A percentile compares a stretch with the other conserved stretches of the same genome.
phyloP scores from a whole-genome alignment of 176 grass and related monocot species.

The sorghum (Sorghum bicolor) region Sorghum_bicolor_NCBIv3 NC_012878.2:46514501-46515000 shows the following conservation, averaged over 20 bases:
- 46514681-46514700: not conserved
- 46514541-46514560: conserved; percentile 16
- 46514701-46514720: not conserved
- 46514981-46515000: not conserved
- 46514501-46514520: conserved; percentile 92
- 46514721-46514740: not conserved
- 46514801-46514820: not conserved
- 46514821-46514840: not conserved
- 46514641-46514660: not conserved
- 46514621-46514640: conserved; percentile 23
- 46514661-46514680: not conserved
- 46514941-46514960: not conserved
- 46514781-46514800: not conserved
- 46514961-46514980: conserved; percentile 2
- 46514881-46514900: not conserved
- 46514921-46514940: not conserved
- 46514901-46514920: not conserved
- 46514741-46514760: not conserved
- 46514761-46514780: not conserved
- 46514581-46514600: conserved; percentile 19
- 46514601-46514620: not conserved
- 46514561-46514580: conserved; percentile 30
- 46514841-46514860: conserved; percentile 3
- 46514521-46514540: conserved; percentile 97
- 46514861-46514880: not conserved